Evolutionary conservation across 192 early-diverging fungal species (phyloP), one percentile per base, ranked within the genome.

Genomic region (Kappamyces sp.): DNA sequence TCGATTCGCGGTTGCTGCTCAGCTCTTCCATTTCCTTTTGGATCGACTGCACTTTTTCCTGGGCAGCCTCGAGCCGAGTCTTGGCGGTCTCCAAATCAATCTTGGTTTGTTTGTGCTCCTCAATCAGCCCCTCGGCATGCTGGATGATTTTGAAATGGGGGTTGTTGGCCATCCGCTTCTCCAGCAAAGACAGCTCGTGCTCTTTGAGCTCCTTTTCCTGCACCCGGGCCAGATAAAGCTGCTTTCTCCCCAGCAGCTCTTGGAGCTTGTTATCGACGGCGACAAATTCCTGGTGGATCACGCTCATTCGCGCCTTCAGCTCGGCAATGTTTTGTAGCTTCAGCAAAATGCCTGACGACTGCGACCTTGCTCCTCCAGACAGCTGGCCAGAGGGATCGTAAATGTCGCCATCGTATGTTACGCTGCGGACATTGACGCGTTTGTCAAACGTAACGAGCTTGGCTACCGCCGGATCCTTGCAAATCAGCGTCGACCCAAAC

Each of bases 361-460:
- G 73, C 2, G 91, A 80, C 61, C 81, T 84, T 3, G 93, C 87
- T 1, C 97, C 97, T 55, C 97, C 97, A 9, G 92, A 87, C 59
- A 99, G 80, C 2, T 87, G 88, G 35, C 97, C 97, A 10, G 84
- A 82, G 6, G 97, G 94, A 63, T 98, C 93, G 68, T 99, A 99
- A 2, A 92, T 79, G 69, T 99, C 97, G 42, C 97, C 97, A 37
- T 97, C 94, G 0, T 89, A 66, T 2, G 97, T 98, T n/a, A 99
- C 90, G n/a, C 89, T 93, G 58, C 90, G 87, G 46, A 84, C 68
- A 10, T 83, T 77, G 39, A 99, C 86, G 44, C 75, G 75, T 53
- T 87, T 82, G 77, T 93, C 77, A 69, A 94, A 99, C 1, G 97
- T 90, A 35, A 98, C 86, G 37, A 74, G 65, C 68, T 93, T 92